These are phyloP conservation scores for Aureobasidium sp. DNA, from an alignment of 2,329 filamentous ascomycete species.

Conservation along the genomic window DNA sequence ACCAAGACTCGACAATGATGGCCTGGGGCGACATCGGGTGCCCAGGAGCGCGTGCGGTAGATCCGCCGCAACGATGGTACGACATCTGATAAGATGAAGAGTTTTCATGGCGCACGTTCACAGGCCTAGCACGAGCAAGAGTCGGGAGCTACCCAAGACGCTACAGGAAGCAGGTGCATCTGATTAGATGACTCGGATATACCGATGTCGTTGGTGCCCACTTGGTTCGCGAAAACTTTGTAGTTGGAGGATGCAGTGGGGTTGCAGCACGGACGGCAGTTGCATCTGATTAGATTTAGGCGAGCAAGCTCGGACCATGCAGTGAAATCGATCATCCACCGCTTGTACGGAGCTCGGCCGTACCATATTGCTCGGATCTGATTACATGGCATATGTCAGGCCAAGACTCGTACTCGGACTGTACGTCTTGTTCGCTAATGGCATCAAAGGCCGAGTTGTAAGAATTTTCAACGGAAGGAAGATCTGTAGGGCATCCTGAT, in stretches of 20 bases:
- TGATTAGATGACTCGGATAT: background rate
- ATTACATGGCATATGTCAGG: slow-evolving; percentile 1
- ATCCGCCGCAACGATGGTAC: background rate
- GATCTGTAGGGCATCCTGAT: background rate
- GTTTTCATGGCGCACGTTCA: background rate
- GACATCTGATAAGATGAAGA: slow-evolving; percentile 17
- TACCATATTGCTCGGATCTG: background rate
- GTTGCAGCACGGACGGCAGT: background rate
- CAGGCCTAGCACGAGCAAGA: background rate
- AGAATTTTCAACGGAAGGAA: too few relatives aligned
- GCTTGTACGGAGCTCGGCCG: background rate
- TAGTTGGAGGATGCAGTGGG: background rate
- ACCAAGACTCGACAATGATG: background rate
- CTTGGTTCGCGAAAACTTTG: background rate
- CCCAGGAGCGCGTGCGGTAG: background rate
- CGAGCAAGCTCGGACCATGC: background rate
- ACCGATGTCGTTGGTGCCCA: background rate
- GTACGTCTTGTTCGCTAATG: slow-evolving; percentile 35
- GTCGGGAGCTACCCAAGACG: background rate
- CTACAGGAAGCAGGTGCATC: background rate
- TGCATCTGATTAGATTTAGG: slow-evolving; percentile 11
- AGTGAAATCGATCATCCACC: background rate
- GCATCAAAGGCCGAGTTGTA: too few relatives aligned
- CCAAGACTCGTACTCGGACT: slow-evolving; percentile 44
- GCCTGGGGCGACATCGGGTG: slow-evolving; percentile 1